phyloP scores from a whole-genome alignment of 179 eudicot genomes.

The Vitellaria paradoxa region DNA sequence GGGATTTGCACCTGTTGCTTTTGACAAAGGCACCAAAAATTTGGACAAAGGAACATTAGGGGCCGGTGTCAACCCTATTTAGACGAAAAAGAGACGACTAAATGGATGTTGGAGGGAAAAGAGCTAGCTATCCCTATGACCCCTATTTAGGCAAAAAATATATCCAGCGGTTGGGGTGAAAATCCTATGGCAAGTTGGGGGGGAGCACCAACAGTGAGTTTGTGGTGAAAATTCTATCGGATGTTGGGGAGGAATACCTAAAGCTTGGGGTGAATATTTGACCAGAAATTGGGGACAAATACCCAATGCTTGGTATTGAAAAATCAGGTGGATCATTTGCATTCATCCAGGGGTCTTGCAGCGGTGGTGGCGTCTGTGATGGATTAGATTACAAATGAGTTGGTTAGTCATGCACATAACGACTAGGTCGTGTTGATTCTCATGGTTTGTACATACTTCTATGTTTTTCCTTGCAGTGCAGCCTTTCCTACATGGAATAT shows the following conservation, averaged over 20 bases:
- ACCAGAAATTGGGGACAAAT: constrained; percentile 6
- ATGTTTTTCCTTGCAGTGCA: neutral
- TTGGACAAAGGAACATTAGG: neutral
- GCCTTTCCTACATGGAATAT: neutral
- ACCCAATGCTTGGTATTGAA: neutral
- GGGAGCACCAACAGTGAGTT: neutral
- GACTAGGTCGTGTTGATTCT: neutral
- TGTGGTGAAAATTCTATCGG: neutral
- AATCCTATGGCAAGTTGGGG: constrained; percentile 17
- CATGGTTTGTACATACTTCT: no score
- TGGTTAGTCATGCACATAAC: neutral
- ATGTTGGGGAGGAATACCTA: neutral
- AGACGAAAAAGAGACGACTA: constrained; percentile 20
- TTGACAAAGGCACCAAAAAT: constrained; percentile 8
- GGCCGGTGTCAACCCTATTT: constrained; percentile 8
- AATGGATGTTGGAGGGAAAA: constrained; percentile 8
- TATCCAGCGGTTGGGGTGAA: constrained; percentile 1
- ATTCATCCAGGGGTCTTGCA: neutral
- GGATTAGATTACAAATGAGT: neutral
- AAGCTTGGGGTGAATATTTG: constrained; percentile 9
- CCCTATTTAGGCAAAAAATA: constrained; percentile 14
- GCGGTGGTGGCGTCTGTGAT: neutral
- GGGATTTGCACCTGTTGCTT: constrained; percentile 17
- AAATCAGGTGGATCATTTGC: neutral
- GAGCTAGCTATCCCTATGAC: neutral